Evolutionary conservation across 2,329 filamentous ascomycete genomes (phyloP), one percentile per base, ranked within the genome.

Genomic region (Huntiella bhutanensis): DNA sequence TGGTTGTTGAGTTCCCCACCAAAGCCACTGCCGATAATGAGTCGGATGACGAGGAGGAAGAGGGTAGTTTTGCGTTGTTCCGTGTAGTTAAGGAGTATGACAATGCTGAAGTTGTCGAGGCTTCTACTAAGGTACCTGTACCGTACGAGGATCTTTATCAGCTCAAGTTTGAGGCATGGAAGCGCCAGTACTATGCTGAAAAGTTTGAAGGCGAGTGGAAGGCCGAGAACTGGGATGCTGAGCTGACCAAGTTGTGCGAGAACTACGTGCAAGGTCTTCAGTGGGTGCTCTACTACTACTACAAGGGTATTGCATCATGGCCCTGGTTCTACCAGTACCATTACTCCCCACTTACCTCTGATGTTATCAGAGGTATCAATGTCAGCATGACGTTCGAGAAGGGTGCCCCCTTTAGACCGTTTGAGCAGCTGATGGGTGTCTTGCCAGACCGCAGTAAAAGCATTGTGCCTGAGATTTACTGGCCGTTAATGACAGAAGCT

Each of bases 211-310:
- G 22, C 22, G 81, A 81, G 45, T 98, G 88, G 86, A 76, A 79
- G 12, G 68, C 82, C 8, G 80, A 85, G 41, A 80, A 84, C 55
- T 80, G 88, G 53, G 76, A 65, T 13, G 55, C 76, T 36, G 85
- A 93, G 60, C 70, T 96, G 57, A 78, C 69, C 46, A 79, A 81
- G 52, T 68, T 98, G 51, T 81, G 84, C 19, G 86, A 96, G 62
- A 98, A 96, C 62, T 98, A 98, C 56, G 86, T 98, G 5, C 84
- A 98, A 63, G 91, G 91, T 51, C 66, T 98, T 51, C 91, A 98
- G 60, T 98, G 91, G 92, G 91, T 98, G 38, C 68, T 98, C 43
- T 95, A 81, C 62, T 98, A 98, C 66, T 98, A 98, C 63, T 98
- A 98, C 64, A 80, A 80, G 46, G 91, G 91, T 51, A 91, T 98